These are phyloP conservation scores for Abortiporus biennis DNA, from an alignment of 1,284 basidiomycete species.

Conservation along the genomic window DNA sequence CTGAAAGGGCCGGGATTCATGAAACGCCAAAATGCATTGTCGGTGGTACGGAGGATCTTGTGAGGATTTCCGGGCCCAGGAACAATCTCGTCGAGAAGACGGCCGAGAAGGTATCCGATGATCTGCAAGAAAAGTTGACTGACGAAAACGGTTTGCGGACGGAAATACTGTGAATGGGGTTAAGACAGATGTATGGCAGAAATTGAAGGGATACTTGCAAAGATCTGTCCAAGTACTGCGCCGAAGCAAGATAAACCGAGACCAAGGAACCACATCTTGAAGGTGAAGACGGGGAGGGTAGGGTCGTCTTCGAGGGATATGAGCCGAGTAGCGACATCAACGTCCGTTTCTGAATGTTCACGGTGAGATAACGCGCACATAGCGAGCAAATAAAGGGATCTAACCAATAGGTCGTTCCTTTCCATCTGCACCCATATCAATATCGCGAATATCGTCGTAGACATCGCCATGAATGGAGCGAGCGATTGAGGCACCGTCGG, in stretches of 20 bases:
- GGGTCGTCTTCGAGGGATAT: conserved; percentile 57
- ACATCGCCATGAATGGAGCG: conserved; percentile 20
- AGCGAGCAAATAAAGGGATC: conserved; percentile 5
- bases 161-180: conserved; percentile 19
- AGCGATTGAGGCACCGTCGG: conserved; percentile 7
- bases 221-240: conserved; percentile 52
- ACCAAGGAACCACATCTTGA: conserved; percentile 43
- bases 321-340: conserved; percentile 42
- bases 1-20: conserved; percentile 52
- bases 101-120: conserved; percentile 34
- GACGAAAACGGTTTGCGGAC: conserved; percentile 54
- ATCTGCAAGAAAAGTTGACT: conserved; percentile 49
- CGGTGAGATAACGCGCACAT: neutral
- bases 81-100: conserved; percentile 35
- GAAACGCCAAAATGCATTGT: conserved; percentile 44
- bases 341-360: conserved; percentile 32
- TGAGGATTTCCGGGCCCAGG: conserved; percentile 34
- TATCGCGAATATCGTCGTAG: conserved; percentile 29
- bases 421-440: conserved; percentile 31
- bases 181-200: conserved; percentile 2
- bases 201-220: conserved; percentile 29
- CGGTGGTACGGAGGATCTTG: conserved; percentile 26
- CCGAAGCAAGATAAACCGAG: conserved; percentile 47
- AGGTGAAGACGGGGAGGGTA: conserved; percentile 40
- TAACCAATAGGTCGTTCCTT: conserved; percentile 34